Conservation (phyloP, 1,284 basidiomycete genomes). For the Hymenochaete sp. region DNA sequence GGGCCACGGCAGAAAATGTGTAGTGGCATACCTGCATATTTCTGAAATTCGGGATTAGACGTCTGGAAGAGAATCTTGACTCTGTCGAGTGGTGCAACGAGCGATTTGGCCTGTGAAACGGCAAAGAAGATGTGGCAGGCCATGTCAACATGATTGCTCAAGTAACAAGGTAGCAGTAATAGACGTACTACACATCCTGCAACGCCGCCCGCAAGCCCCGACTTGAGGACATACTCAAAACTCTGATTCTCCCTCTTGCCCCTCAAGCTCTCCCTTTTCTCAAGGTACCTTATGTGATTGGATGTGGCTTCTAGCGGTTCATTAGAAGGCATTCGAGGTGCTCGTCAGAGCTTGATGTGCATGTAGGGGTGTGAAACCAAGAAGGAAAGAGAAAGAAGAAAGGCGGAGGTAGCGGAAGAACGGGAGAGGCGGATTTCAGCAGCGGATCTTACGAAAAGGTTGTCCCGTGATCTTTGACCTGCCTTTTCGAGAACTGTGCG, state of each 20-base stretch:
- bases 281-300: too few relatives aligned
- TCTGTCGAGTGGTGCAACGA: constrained; percentile 93
- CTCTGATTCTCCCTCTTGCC: constrained; percentile 64
- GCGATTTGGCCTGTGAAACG: constrained; percentile 77
- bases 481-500: too few relatives aligned
- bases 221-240: constrained; percentile 70
- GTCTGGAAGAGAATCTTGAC: constrained; percentile 99
- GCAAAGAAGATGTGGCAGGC: constrained; percentile 3
- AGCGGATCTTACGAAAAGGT: too few relatives aligned
- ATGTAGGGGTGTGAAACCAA: background rate
- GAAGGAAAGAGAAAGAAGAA: background rate
- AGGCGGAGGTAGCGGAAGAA: too few relatives aligned
- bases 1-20: background rate
- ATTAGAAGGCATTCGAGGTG: constrained; percentile 38
- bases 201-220: constrained; percentile 84
- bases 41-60: constrained; percentile 88
- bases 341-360: background rate
- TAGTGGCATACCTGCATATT: constrained; percentile 71
- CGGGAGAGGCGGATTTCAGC: too few relatives aligned
- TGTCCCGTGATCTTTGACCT: too few relatives aligned
- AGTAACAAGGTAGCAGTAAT: background rate
- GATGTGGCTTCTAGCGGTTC: constrained; percentile 33
- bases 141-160: constrained; percentile 1
- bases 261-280: too few relatives aligned
- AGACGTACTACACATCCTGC: constrained; percentile 85